These are phyloP conservation scores for Rhizopogon vinicolor DNA, from an alignment of 768 basidiomycete species.

Conservation along the genomic window DNA sequence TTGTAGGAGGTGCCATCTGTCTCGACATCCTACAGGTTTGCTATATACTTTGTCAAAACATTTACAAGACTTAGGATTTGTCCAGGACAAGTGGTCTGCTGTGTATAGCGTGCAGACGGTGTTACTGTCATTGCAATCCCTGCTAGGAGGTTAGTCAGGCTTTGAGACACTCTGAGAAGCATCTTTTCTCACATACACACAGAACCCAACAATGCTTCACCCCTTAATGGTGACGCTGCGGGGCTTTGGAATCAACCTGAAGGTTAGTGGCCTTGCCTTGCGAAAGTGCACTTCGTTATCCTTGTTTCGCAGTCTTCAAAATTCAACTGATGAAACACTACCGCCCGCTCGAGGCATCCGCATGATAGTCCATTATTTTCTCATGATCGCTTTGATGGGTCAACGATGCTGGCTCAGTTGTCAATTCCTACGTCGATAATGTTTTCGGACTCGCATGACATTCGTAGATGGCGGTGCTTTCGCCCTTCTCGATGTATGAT, in stretches of 20 bases:
- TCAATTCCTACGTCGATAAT: slow-evolving; percentile 1
- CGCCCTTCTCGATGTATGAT: not conserved
- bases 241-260: slow-evolving; percentile 72
- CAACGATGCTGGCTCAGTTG: not conserved
- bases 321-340: slow-evolving; percentile 68
- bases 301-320: slow-evolving; percentile 54
- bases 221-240: slow-evolving; percentile 84
- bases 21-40: slow-evolving; percentile 82
- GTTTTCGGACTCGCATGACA: slow-evolving; percentile 1
- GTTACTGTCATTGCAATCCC: slow-evolving; percentile 79
- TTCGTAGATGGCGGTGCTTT: slow-evolving; percentile 11
- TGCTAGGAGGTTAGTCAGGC: slow-evolving; percentile 70
- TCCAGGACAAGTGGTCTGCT: slow-evolving; percentile 88
- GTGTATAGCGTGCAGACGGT: slow-evolving; percentile 91
- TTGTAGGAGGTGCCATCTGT: slow-evolving; percentile 72
- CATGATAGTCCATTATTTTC: slow-evolving; percentile 15
- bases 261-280: slow-evolving; percentile 33
- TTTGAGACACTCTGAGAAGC: not conserved
- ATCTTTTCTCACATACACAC: slow-evolving; percentile 1
- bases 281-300: not conserved
- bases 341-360: slow-evolving; percentile 42
- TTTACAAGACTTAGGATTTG: not conserved
- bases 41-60: not conserved
- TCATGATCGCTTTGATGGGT: slow-evolving; percentile 3
- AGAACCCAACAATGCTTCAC: slow-evolving; percentile 95